Evolutionary conservation across 352 stramenopile species (phyloP), one percentile per base, ranked within the genome.

Genomic region (Phytopythium vexans): DNA sequence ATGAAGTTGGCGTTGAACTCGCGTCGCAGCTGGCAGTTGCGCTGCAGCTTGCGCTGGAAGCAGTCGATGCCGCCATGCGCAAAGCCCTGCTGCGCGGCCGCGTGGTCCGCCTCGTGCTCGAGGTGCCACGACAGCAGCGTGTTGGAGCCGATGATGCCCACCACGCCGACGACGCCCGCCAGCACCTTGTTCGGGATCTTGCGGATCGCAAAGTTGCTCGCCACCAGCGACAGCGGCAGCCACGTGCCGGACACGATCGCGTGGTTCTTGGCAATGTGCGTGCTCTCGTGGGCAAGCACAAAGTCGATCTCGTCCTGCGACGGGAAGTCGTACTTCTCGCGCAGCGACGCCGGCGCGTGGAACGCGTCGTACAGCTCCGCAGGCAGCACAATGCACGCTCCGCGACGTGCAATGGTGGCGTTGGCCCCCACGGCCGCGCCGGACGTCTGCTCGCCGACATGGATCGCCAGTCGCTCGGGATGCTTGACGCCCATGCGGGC

Each of bases 211-310:
- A 74, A 71, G 36, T 63, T 82, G 45, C 66, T 81, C 27, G 60
- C 62, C 1, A 91, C n/a, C 7, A 94, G 66, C 16, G 82, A 88
- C 12, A 77, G 33, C 6, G 81, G 84, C 14, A 92, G 60, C 41
- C 84, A 86, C 2, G 66, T 64, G 0, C 66, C 75, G 7, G 76
- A 89, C 49, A 81, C 68, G 41, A 94, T 68, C 46, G 74, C 71
- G 62, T 94, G 81, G 63, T 92, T 94, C 48, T 84, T 82, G 38
- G 82, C 82, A 38, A 94, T 89, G 57, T 94, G 82, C 5, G 82
- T 72, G 57, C 79, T 87, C 51, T 94, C 84, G 48, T 92, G 84
- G 6, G 84, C 84, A 4, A 94, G 59, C 11, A 92, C 80, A 51
- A 94, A 94, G 55, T 94, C 72, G 44, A 91, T 82, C 59, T 94